Evolutionary conservation across 2,329 filamentous ascomycete genomes (phyloP), one percentile per base, ranked within the genome.

Genomic region (Cryoendolithus antarcticus): DNA sequence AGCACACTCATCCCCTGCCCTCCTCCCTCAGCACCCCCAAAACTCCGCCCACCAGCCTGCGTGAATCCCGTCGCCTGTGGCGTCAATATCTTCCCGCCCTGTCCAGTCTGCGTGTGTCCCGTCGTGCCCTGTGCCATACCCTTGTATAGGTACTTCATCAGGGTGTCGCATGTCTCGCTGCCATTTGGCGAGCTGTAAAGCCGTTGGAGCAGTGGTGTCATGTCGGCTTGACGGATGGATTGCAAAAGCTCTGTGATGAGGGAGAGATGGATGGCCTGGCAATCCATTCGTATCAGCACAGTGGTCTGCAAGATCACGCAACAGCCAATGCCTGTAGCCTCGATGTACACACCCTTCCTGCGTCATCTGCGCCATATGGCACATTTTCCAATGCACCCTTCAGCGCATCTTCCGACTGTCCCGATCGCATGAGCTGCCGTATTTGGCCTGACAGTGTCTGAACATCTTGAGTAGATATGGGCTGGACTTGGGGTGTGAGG

Each of bases 81-180:
- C 19, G 83, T 74, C 41, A 74, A 61, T 30, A 63, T 67, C 43
- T 51, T 56, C 43, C 32, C 53, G 44, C 37, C 55, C 24, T 27
- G 24, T 8, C 24, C 32, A 30, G 35, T 27, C 32, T 40, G 28
- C 12, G 45, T 41, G 13, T 43, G 45, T n/a, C 41, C 53, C 19
- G 49, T 50, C 10, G 57, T 50, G 11, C 54, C 48, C 44, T 66
- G 61, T 36, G 62, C 60, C 88, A 95, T 94, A 51, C 88, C 88
- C 67, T 93, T 94, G 56, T 75, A 95, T 78, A 95, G 70, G 65
- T 95, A 98, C 69, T 98, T 98, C 84, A 94, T 94, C 61, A 98
- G 67, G 37, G 89, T 86, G 62, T 98, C 91, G 50, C 93, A 67
- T 44, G 83, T 73, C 64, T 96, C 91, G 45, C 76, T 77, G 21